phyloP scores from a whole-genome alignment of 768 basidiomycete species.

The Hericium rajendrae region DNA sequence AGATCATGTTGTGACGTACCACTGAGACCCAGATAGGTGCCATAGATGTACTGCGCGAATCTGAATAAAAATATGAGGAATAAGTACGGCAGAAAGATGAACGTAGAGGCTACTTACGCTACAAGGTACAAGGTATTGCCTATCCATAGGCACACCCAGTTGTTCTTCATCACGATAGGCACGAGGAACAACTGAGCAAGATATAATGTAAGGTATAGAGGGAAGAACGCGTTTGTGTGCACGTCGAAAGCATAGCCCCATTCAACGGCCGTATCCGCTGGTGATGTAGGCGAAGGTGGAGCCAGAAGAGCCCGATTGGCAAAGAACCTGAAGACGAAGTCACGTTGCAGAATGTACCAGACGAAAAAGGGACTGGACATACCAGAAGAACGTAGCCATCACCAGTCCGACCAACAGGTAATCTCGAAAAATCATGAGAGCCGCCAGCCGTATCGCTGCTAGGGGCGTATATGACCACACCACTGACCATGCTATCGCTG shows the following conservation, averaged over 20 bases:
- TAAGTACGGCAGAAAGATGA: neutral
- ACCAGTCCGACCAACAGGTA: conserved; percentile 74
- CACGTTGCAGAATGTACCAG: conserved; percentile 8
- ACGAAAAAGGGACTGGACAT: conserved; percentile 8
- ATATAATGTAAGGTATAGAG: conserved; percentile 84
- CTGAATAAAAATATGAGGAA: conserved; percentile 26
- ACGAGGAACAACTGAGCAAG: conserved; percentile 81
- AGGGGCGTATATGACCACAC: conserved; percentile 60
- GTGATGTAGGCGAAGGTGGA: conserved; percentile 62
- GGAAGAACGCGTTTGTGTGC: conserved; percentile 95
- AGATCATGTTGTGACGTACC: conserved; percentile 33
- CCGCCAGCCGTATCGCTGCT: conserved; percentile 51
- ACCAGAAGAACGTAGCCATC: conserved; percentile 74
- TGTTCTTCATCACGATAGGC: conserved; percentile 71
- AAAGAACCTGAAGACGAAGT: conserved; percentile 38
- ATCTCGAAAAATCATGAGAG: conserved; percentile 83
- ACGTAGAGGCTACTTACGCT: conserved; percentile 41
- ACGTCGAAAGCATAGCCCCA: conserved; percentile 97
- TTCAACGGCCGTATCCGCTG: conserved; percentile 67
- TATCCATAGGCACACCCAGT: conserved; percentile 90
- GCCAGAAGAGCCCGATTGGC: conserved; percentile 65
- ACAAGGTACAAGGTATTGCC: conserved; percentile 89
- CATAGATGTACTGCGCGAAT: conserved; percentile 85
- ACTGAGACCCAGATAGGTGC: conserved; percentile 79
- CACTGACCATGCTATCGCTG: conserved; percentile 78